Base-by-base conservation (phyloP, 345 rosid species). In the Citrus trifoliata region DNA sequence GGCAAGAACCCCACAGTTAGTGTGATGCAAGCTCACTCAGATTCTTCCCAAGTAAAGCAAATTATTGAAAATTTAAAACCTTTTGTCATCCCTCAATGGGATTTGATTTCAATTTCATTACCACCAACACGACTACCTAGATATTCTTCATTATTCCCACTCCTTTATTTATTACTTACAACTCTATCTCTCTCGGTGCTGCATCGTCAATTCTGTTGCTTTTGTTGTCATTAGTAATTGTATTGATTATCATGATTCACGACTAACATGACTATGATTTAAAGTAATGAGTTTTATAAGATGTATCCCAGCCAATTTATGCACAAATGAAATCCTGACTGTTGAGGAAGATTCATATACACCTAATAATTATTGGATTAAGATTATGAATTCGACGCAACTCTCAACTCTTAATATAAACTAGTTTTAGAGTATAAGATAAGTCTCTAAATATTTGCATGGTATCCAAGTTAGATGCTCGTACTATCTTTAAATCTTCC, bases 31-130 rank as follows among this genome's bases (percentile, higher is more conserved):
- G n/a, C 28, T 67, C 71, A 32, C 77, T 67, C 58, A 40, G 72
- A 67, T 77, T 75, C 80, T 71, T 67, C 56, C 61, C 16, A 61
- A 51, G 58, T 22, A 71, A 72, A 76, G 51, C 71, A 67, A 30
- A 46, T 46, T 46, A 46, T 46, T 46, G 14, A 46, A 46, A 46
- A 12, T 46, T 16, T 35, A 18, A 32, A 28, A 60, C 27, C 67
- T 79, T 84, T 85, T 85, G 80, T 61, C 81, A 35, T 63, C 79
- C 72, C 78, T 75, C 76, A 59, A 79, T 76, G 76, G 63, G 73
- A 80, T 51, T 74, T 78, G 74, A 78, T 78, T 82, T 80, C 53
- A 51, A 58, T 68, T 2, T 8, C 48, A 24, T 13, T 46, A 46
- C 51, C 28, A 8, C 8, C 22, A 22, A 58, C 85, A 75, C 81